phyloP scores from a whole-genome alignment of 75 land plant genomes.

The Selaginella moellendorffii region DNA sequence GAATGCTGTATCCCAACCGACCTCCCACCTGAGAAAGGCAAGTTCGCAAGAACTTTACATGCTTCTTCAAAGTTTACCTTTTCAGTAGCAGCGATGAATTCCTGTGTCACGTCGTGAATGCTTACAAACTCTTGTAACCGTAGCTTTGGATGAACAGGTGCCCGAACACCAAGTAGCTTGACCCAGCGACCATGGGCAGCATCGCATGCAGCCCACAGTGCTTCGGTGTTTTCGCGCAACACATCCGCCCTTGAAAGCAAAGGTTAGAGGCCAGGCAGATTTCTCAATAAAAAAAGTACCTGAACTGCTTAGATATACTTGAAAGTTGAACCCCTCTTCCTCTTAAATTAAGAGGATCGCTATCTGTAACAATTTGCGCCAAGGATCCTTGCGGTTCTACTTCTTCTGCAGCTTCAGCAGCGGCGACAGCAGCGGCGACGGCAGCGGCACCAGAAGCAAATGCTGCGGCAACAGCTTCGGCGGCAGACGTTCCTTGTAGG shows the following conservation, averaged over 20 bases:
- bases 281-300: slow-evolving; percentile 30
- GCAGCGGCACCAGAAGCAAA: slow-evolving; percentile 55
- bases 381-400: slow-evolving; percentile 19
- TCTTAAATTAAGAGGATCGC: slow-evolving; percentile 4
- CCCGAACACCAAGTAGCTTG: slow-evolving; percentile 83
- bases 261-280: slow-evolving; percentile 14
- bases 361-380: slow-evolving; percentile 14
- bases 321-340: slow-evolving; percentile 16
- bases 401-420: slow-evolving; percentile 39
- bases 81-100: slow-evolving; percentile 81
- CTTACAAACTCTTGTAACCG: slow-evolving; percentile 74
- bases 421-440: slow-evolving; percentile 31
- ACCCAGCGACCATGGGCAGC: slow-evolving; percentile 98
- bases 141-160: slow-evolving; percentile 77
- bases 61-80: slow-evolving; percentile 59
- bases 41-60: slow-evolving; percentile 1
- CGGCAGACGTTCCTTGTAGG: slow-evolving; percentile 72
- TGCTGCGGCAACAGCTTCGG: slow-evolving; percentile 73
- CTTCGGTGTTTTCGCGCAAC: slow-evolving; percentile 84
- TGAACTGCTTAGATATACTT: slow-evolving; percentile 69
- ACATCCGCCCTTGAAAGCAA: slow-evolving; percentile 70
- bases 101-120: slow-evolving; percentile 76
- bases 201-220: slow-evolving; percentile 95
- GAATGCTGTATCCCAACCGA: slow-evolving; percentile 84
- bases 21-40: slow-evolving; percentile 95